Evolutionary conservation across 768 basidiomycete genomes (phyloP).

Genomic region (Podaxis sp.): DNA sequence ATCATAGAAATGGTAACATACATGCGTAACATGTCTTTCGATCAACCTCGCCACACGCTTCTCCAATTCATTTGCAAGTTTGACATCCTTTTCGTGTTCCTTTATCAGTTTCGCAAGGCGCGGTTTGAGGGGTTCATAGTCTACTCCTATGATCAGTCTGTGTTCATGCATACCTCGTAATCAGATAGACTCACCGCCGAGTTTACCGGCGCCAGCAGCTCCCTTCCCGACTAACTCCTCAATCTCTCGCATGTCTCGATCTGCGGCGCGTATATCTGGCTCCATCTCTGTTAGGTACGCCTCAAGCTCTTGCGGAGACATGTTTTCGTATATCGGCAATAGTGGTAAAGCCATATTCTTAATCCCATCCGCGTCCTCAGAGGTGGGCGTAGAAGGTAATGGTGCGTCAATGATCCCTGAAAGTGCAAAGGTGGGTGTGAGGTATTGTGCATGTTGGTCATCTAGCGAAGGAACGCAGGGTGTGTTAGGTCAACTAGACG

Average conservation of each 20-base stretch:
- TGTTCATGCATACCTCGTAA: constrained; percentile 7
- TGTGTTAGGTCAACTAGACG: background rate
- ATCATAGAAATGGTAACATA: constrained; percentile 38
- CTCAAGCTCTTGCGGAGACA: constrained; percentile 69
- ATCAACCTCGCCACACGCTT: constrained; percentile 62
- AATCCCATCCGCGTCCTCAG: constrained; percentile 11
- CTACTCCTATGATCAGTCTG: constrained; percentile 27
- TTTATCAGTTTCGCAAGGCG: constrained; percentile 60
- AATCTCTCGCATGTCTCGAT: constrained; percentile 80
- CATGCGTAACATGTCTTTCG: constrained; percentile 70
- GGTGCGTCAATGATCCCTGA: constrained; percentile 47
- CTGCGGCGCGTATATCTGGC: constrained; percentile 78
- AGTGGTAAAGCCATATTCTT: background rate
- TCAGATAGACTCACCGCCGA: constrained; percentile 44
- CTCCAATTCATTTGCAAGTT: constrained; percentile 61
- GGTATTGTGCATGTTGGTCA: constrained; percentile 71
- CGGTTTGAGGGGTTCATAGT: constrained; percentile 65
- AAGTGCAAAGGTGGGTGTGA: constrained; percentile 76
- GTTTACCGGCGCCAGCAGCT: constrained; percentile 69
- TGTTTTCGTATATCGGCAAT: constrained; percentile 56
- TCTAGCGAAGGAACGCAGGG: constrained; percentile 41
- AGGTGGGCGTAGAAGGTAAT: constrained; percentile 23
- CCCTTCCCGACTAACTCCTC: constrained; percentile 68
- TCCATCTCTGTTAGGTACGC: constrained; percentile 79
- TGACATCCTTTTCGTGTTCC: constrained; percentile 59